Conservation (phyloP, 2,329 filamentous ascomycete genomes). For the Pseudogymnoascus sp. region DNA sequence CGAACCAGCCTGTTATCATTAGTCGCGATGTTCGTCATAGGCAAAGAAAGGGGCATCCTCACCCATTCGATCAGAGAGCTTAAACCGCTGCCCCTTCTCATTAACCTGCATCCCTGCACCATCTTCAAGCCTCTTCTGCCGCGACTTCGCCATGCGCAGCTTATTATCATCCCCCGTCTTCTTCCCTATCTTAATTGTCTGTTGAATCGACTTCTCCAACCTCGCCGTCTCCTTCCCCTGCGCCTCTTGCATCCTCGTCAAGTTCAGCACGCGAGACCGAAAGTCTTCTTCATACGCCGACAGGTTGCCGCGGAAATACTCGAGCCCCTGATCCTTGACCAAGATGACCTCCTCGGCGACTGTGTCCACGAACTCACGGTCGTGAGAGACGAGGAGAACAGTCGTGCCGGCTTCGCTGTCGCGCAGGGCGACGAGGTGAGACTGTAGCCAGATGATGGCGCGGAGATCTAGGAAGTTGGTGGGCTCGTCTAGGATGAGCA, state of each 20-base stretch:
- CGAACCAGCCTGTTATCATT: constrained; percentile 21
- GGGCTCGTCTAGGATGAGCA: constrained; percentile 78
- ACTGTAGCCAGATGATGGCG: constrained; percentile 78
- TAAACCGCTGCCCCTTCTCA: constrained; percentile 67
- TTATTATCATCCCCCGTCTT: constrained; percentile 78
- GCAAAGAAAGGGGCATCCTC: neutral
- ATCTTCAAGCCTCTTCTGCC: constrained; percentile 79
- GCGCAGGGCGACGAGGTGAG: constrained; percentile 54
- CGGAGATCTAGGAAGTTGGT: constrained; percentile 81
- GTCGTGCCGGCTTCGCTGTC: constrained; percentile 52
- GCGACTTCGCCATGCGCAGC: constrained; percentile 73
- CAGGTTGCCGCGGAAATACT: constrained; percentile 69
- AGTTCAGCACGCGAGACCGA: constrained; percentile 59
- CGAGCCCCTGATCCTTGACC: constrained; percentile 62
- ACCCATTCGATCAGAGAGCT: constrained; percentile 45
- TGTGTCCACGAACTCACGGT: constrained; percentile 70
- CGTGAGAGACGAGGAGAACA: constrained; percentile 74
- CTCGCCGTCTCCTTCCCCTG: constrained; percentile 75
- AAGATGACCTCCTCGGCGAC: constrained; percentile 72
- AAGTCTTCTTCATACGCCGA: constrained; percentile 63
- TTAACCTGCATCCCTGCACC: constrained; percentile 70
- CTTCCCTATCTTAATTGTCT: constrained; percentile 68
- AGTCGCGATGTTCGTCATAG: neutral
- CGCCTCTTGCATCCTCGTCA: constrained; percentile 71
- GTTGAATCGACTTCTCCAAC: constrained; percentile 69